Evolutionary conservation across 371 early-diverging fungal genomes (phyloP), one percentile per base, ranked within the genome.

Genomic region (Furculomyces boomerangus): DNA sequence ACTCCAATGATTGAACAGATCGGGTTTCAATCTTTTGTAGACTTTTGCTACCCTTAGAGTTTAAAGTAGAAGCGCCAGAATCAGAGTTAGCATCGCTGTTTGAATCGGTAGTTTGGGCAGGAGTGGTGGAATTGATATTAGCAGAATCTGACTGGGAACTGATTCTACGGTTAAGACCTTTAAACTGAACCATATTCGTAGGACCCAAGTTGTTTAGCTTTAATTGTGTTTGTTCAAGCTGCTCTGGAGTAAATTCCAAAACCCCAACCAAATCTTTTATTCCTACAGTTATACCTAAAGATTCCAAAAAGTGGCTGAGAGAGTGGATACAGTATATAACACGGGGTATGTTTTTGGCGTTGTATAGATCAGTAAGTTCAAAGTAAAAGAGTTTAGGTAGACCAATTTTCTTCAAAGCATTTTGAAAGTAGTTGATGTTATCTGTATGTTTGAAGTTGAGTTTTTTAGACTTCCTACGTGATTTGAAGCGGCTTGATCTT

Each of bases 261-360:
- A 85, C 74, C 3, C 97, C 98, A 2, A 91, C 77, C 25, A 98
- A 68, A 63, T 95, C 86, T 54, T 88, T 86, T 64, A 96, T 95
- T 48, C 75, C 77, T 2, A 93, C 90, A 0, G 93, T 88, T 60
- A 91, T 70, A 22, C 87, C 86, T 58, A 81, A 77, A 55, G 77
- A 74, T 5, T 85, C 83, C 29, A 98, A 70, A 58, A 93, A 76
- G 66, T 96, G 96, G 66, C 90, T 93, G 41, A 99, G 79, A 0
- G 99, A 99, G 65, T 99, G 99, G 50, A 99, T 84, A 71, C 98
- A 98, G 70, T 98, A 99, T 58, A 99, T 93, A 10, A 99, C 99
- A 64, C 92, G 93, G 25, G 99, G 99, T 65, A 99, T 88, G 69
- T 99, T 99, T 70, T 98, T 99, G 71, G 88, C 86, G 55, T 99